Evolutionary conservation across 495 filamentous ascomycete genomes (phyloP).

Genomic region (Corynascus novoguineensis): DNA sequence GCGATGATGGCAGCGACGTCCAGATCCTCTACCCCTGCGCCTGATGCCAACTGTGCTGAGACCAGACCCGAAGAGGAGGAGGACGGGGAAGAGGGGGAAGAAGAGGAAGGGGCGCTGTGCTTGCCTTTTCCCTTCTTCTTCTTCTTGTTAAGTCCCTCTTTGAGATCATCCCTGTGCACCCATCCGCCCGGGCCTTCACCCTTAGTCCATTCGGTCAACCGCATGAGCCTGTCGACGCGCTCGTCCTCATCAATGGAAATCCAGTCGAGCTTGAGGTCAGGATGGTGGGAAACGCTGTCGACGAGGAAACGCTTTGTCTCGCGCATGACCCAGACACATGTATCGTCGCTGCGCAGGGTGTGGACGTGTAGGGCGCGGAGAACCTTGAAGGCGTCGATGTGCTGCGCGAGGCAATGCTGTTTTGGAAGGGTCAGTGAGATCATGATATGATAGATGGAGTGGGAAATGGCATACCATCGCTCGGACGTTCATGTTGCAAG

Average conservation of each 20-base stretch:
- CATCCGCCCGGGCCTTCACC: background rate
- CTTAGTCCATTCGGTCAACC: background rate
- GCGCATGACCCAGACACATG: constrained; percentile 41
- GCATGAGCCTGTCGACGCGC: constrained; percentile 38
- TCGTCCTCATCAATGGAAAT: constrained; percentile 45
- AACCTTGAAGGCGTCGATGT: constrained; percentile 37
- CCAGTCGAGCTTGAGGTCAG: constrained; percentile 48
- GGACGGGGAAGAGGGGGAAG: too few relatives aligned
- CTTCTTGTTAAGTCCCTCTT: constrained; percentile 20
- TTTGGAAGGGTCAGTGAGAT: background rate
- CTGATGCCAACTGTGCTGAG: too few relatives aligned
- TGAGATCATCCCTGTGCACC: constrained; percentile 20
- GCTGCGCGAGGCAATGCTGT: constrained; percentile 51
- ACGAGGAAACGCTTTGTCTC: constrained; percentile 49
- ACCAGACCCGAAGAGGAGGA: too few relatives aligned
- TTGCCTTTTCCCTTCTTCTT: constrained; percentile 27
- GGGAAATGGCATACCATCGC: constrained; percentile 44
- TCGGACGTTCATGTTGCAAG: constrained; percentile 44
- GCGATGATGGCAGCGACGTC: background rate
- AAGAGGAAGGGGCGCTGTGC: too few relatives aligned
- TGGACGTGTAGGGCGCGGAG: constrained; percentile 52
- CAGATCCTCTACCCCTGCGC: too few relatives aligned
- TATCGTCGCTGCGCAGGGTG: constrained; percentile 46
- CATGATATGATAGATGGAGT: background rate
- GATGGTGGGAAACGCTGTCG: constrained; percentile 49